These are phyloP conservation scores for Ambrosia hybrid DNA, from an alignment of 140 eudicot species.

Conservation along the genomic window DNA sequence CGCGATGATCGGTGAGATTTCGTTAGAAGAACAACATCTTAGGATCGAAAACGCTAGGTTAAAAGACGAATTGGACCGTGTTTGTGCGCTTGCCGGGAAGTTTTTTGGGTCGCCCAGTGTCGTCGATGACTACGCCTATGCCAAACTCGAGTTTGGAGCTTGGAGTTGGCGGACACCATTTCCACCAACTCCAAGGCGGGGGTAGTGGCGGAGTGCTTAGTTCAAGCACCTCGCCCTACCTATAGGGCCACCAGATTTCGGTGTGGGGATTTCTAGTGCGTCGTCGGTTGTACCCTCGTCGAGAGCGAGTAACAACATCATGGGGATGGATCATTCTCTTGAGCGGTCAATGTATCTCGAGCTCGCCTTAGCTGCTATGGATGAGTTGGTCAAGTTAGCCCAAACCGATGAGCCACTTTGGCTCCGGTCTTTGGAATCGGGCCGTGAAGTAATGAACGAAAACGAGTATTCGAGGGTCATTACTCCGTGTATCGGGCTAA, in stretches of 20 bases:
- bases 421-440: slow-evolving; percentile 64
- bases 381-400: slow-evolving; percentile 76
- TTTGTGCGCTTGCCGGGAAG: slow-evolving; percentile 74
- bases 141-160: slow-evolving; percentile 84
- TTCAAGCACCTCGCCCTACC: slow-evolving; percentile 48
- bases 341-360: slow-evolving; percentile 89
- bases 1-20: slow-evolving; percentile 77
- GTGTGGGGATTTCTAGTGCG: slow-evolving; percentile 53
- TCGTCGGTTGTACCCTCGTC: slow-evolving; percentile 49
- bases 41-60: slow-evolving; percentile 79
- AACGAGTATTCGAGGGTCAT: slow-evolving; percentile 62
- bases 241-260: slow-evolving; percentile 62
- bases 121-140: slow-evolving; percentile 58
- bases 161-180: slow-evolving; percentile 72
- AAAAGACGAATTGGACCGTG: slow-evolving; percentile 85
- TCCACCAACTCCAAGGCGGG: slow-evolving; percentile 31
- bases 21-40: slow-evolving; percentile 83
- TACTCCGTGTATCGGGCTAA: slow-evolving; percentile 68
- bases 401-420: slow-evolving; percentile 87
- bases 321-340: slow-evolving; percentile 67
- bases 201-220: slow-evolving; percentile 35
- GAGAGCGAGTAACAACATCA: slow-evolving; percentile 35
- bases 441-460: slow-evolving; percentile 59
- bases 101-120: slow-evolving; percentile 79
- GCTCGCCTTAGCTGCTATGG: slow-evolving; percentile 91